Base-by-base conservation (phyloP, 495 filamentous ascomycete species). In the Geopyxis carbonaria region DNA sequence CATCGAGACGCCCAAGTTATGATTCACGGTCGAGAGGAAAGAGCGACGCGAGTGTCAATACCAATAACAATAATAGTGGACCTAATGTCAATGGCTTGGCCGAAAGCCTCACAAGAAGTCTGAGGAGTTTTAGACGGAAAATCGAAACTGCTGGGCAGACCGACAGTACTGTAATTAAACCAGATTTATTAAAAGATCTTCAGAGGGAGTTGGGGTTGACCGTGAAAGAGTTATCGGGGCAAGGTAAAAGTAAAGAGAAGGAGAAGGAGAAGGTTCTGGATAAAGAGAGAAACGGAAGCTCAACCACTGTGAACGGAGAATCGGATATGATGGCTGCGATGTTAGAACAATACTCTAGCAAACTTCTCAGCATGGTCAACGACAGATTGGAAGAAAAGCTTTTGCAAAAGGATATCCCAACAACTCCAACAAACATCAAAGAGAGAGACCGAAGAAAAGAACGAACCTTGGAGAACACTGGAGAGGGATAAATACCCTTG, bases 101-200 rank as follows among this genome's bases (percentile, higher is more conserved):
- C 3, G 51, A 56, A 38, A 51, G 34, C 22, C 44, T 56, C 31
- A 48, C 46, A 5, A 38, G 51, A 29, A 56, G 47, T 31, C 65
- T 97, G 5, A 72, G 78, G 34, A 70, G 75, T 2, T 94, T 91
- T 51, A 70, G 89, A 11, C 87, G 84, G 60, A 82, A 81, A 51
- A 67, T 93, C 5, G 59, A 54, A 18, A 11, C 15, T 22, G 13
- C 16, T 8, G 21, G 34, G 2, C 9, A 11, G 16, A 11, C 34
- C 11, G 34, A 37, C 22, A n/a, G 11, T 15, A 34, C 14, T 15
- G 21, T 11, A 2, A 71, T 85, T 27, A 67, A 68, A 21, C 61
- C 72, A 9, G 76, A 83, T 36, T 57, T 71, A 2, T 59, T 79
- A 14, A 70, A 73, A 27, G 80, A 91, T 50, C 63, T 93, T 4